Percentiles rank a stretch among this genome's conserved stretches.
Conservation (phyloP, 768 basidiomycete species). For the Pholiota conissans region DNA sequence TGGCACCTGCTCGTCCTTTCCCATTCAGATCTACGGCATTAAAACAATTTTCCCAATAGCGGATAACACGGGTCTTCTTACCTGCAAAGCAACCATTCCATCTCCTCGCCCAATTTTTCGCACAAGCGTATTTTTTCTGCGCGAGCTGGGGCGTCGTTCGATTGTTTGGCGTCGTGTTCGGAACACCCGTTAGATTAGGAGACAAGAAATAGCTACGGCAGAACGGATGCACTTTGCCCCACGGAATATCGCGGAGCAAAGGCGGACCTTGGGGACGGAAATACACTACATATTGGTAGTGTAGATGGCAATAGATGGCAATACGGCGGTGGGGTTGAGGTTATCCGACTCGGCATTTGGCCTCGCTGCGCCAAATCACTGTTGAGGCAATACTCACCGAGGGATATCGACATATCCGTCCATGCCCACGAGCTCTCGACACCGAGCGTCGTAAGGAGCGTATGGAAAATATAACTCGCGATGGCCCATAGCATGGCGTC, state of each 20-base stretch:
- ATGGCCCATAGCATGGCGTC: background rate
- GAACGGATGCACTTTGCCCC: conserved; percentile 19
- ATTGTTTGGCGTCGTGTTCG: too few relatives aligned
- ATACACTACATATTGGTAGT: conserved; percentile 14
- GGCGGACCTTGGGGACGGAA: conserved; percentile 24
- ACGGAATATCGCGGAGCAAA: conserved; percentile 23
- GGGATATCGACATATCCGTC: too few relatives aligned
- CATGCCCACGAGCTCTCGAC: too few relatives aligned
- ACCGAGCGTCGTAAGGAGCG: too few relatives aligned
- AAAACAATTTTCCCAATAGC: background rate
- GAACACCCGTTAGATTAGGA: too few relatives aligned
- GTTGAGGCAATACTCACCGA: too few relatives aligned
- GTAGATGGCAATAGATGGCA: background rate
- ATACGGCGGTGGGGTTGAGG: background rate
- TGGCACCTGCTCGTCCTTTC: too few relatives aligned
- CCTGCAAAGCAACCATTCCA: too few relatives aligned
- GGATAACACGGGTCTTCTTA: background rate
- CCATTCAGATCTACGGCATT: conserved; percentile 6
- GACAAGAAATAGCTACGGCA: conserved; percentile 3
- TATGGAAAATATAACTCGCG: background rate
- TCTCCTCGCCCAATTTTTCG: too few relatives aligned
- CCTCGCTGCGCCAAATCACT: background rate
- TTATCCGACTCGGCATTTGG: background rate
- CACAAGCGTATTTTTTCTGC: too few relatives aligned
- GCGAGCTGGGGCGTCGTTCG: too few relatives aligned